Base-by-base conservation (phyloP, 1,284 basidiomycete genomes). In the Cystobasidium slooffiae region DNA sequence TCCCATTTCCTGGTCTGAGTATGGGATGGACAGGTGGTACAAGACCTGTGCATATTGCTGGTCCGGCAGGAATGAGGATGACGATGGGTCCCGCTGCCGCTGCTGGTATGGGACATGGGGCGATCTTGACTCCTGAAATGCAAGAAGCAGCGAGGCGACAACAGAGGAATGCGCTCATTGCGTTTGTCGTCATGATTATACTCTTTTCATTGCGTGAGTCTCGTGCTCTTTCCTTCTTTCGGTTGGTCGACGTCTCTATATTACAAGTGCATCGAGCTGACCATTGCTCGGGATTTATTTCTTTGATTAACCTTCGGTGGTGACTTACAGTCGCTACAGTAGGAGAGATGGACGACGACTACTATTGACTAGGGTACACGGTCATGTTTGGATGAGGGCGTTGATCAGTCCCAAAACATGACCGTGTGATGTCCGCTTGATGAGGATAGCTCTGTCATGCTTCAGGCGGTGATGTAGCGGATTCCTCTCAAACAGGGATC, bases 121-220 rank as follows among this genome's bases (percentile, higher is more conserved):
- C 59, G 7, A 22, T 39, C 2, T 20, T 73, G 43, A 73, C 70
- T 3, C n/a, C 62, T 0, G 70, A 73, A 49, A 52, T 64, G 53
- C 70, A 73, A 44, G 70, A 65, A 52, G 49, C 49, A 59, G 70
- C 70, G 14, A 20, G 70, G 16, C 8, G 51, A 22, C 70, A 73
- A 39, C 70, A 73, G 43, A 55, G 70, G 31, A 73, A 73, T 31
- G 63, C 62, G 22, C 70, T 73, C 1, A 73, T 73, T 22, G 70
- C 70, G 22, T 73, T 73, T 49, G 70, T 66, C 31, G 70, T 73
- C 41, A 73, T 73, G 70, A 73, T 73, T 20, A 31, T 73, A 14
- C 63, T 73, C 20, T 73, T 73, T 43, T 62, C 70, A 12, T 44
- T 73, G 43, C 63, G 70, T 73, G 20, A 73, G 70, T 59, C 2